Evolutionary conservation across 768 basidiomycete genomes (phyloP).

Genomic region (Serendipita vermifera): DNA sequence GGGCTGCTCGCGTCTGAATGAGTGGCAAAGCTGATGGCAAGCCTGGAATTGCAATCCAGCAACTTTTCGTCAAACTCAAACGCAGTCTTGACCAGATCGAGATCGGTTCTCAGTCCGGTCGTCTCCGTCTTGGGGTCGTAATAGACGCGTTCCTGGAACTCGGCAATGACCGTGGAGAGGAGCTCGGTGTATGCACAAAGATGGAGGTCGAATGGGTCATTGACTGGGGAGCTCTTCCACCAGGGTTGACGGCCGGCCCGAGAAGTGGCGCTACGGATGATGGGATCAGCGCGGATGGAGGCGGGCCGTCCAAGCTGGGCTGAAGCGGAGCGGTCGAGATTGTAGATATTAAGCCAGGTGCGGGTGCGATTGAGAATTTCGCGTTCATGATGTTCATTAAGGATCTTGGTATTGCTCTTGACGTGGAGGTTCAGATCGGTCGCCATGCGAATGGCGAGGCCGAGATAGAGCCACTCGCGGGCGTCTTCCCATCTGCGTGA

Average conservation of each 20-base stretch:
- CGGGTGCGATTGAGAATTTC: conserved; percentile 74
- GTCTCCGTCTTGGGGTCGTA: conserved; percentile 9
- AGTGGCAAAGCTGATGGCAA: conserved; percentile 12
- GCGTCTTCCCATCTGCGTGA: conserved; percentile 83
- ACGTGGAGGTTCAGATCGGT: conserved; percentile 82
- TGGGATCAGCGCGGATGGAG: conserved; percentile 80
- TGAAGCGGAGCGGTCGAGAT: conserved; percentile 74
- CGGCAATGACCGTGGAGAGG: conserved; percentile 49
- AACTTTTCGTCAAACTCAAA: conserved; percentile 14
- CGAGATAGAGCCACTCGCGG: conserved; percentile 78
- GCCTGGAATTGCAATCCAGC: conserved; percentile 10
- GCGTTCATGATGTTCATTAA: conserved; percentile 62
- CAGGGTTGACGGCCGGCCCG: conserved; percentile 60
- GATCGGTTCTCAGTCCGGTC: conserved; percentile 5
- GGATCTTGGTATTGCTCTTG: conserved; percentile 47
- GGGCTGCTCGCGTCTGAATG: conserved; percentile 13
- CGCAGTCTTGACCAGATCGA: conserved; percentile 12
- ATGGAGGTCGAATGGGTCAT: conserved; percentile 59
- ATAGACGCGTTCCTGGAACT: conserved; percentile 58
- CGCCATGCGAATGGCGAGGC: conserved; percentile 77
- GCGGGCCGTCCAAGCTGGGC: conserved; percentile 85
- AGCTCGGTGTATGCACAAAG: conserved; percentile 60
- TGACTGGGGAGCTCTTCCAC: conserved; percentile 58
- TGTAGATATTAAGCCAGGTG: conserved; percentile 88
- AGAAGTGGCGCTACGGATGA: conserved; percentile 30